A percentile compares a stretch with the other conserved stretches of the same genome.
Evolutionary conservation across 148 eudicot species (phyloP).

Genomic region (Silene uniflora): DNA sequence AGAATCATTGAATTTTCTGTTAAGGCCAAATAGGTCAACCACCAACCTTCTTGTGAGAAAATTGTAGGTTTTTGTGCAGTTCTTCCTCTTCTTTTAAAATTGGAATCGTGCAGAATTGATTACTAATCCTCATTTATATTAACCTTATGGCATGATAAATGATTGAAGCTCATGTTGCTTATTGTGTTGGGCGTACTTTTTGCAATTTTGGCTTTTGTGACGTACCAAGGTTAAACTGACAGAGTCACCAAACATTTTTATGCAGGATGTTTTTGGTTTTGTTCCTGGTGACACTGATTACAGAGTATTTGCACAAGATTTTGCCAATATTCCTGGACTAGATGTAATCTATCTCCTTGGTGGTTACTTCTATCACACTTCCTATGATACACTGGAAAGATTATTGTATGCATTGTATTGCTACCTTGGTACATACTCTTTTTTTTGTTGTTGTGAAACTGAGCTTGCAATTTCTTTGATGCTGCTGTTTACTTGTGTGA

Average conservation of each 20-base stretch:
- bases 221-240: neutral
- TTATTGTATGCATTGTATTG: constrained; percentile 69
- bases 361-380: constrained; percentile 92
- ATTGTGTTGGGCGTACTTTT: neutral
- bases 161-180: constrained; percentile 3
- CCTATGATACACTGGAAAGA: constrained; percentile 84
- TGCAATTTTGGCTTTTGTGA: neutral
- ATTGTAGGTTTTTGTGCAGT: neutral
- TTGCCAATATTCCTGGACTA: constrained; percentile 86
- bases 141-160: neutral
- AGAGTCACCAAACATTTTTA: constrained; percentile 1
- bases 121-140: neutral
- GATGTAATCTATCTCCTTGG: constrained; percentile 89
- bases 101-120: neutral
- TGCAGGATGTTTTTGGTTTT: constrained; percentile 80
- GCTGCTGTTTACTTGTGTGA: constrained; percentile 33
- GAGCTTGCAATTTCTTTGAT: constrained; percentile 16
- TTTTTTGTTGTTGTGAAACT: constrained; percentile 28
- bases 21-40: neutral
- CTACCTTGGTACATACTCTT: constrained; percentile 26
- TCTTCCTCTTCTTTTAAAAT: neutral
- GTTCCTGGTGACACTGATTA: constrained; percentile 97
- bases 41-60: constrained; percentile 1
- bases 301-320: constrained; percentile 87
- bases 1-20: neutral